Percentiles rank a stretch among this genome's conserved stretches.
Evolutionary conservation across 2,329 filamentous ascomycete species (phyloP).

Genomic region (Gliomastix tumulicola): DNA sequence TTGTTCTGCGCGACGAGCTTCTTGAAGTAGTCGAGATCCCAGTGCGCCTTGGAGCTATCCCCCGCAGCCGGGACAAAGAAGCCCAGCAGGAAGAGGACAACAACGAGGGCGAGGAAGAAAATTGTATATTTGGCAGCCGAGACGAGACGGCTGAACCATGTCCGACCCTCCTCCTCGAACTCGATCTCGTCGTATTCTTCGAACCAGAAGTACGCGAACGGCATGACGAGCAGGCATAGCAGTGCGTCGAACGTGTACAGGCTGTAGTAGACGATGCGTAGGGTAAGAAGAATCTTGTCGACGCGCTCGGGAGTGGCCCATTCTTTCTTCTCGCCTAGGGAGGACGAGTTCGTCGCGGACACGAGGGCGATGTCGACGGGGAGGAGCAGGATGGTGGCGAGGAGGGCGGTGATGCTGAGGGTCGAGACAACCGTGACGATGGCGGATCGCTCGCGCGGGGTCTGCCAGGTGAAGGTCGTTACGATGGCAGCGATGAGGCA

Average conservation of each 20-base stretch:
- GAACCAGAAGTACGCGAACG: conserved; percentile 97
- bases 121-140: conserved; percentile 88
- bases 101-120: conserved; percentile 71
- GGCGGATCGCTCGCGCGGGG: conserved; percentile 75
- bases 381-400: conserved; percentile 86
- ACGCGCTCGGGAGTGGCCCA: conserved; percentile 86
- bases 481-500: conserved; percentile 71
- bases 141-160: conserved; percentile 64
- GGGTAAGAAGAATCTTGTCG: conserved; percentile 67
- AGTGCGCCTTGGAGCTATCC: conserved; percentile 55
- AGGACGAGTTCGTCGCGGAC: conserved; percentile 74
- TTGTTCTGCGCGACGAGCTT: conserved; percentile 70
- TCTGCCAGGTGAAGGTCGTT: conserved; percentile 89
- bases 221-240: conserved; percentile 81
- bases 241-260: conserved; percentile 89
- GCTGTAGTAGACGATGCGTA: conserved; percentile 86
- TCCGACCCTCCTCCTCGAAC: conserved; percentile 72
- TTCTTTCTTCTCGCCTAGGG: conserved; percentile 77
- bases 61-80: conserved; percentile 87
- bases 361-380: conserved; percentile 94
- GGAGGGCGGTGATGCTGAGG: conserved; percentile 75
- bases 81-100: conserved; percentile 81
- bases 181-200: conserved; percentile 95
- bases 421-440: conserved; percentile 80
- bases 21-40: conserved; percentile 90